Evolutionary conservation across 768 basidiomycete species (phyloP), one percentile per base, ranked within the genome.

Genomic region (Phylloporus sp.): DNA sequence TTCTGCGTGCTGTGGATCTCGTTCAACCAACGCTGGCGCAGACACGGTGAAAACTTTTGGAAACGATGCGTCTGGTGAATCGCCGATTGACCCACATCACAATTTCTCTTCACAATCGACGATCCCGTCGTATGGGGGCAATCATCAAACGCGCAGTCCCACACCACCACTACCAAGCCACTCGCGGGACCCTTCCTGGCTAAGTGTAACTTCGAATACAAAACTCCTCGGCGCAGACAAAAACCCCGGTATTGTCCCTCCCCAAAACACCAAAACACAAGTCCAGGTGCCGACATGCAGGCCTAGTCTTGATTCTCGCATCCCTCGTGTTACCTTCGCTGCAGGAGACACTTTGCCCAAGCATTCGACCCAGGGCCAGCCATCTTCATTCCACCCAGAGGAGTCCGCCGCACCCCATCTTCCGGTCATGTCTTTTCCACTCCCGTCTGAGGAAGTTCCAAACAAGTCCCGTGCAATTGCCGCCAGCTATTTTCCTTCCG

Each of bases 1-100:
- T 9, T 77, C 77, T 21, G 75, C 76, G 20, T 74, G 82, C 54
- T 66, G 74, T 48, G 62, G 60, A 21, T 20, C 51, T 41, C 46
- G 33, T 27, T 33, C 29, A 14, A 24, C 34, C 32, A 53, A 32
- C 29, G 17, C 42, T 32, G 23, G 27, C n/a, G 29, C 27, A 14
- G 58, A 56, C 11, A 47, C 50, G 14, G 53, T 48, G 43, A 43
- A 49, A 47, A 57, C 42, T 15, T 68, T 62, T 26, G 57, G 61
- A 32, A 54, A 66, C 29, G 34, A 49, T 8, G 57, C 59, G 3
- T 60, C 56, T 13, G 33, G 41, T 17, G 61, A 60, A 50, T 61
- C 55, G 1, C 63, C 52, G 4, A n/a, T 48, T 13, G 38, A 4
- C 21, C 53, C 55, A 4, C 45, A 34, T 4, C 33, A 21, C 7